Evolutionary conservation across 2,329 filamentous ascomycete genomes (phyloP), one percentile per base, ranked within the genome.

Genomic region (Phialemoniopsis sp.): DNA sequence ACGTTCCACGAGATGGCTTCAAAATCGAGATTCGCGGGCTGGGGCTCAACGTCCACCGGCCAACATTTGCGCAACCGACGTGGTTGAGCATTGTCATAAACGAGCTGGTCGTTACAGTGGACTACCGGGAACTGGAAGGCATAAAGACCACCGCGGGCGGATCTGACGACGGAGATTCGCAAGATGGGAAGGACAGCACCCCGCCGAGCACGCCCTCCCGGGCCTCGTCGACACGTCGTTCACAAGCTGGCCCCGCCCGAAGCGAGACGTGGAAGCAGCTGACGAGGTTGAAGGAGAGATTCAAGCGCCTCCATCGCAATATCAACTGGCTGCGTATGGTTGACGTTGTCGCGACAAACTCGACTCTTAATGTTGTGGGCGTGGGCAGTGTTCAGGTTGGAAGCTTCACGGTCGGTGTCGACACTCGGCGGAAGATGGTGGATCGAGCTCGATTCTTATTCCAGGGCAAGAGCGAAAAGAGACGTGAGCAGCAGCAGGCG

Each of bases 51-150:
- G 65, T 97, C 46, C 93, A 98, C 64, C 82, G 90, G 5, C 93
- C 93, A 12, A 97, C 93, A 6, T 97, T 98, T 64, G 89, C 91
- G 34, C 89, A 97, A 60, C 93, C 93, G 33, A 97, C 94, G 46
- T 97, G 91, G 89, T 70, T 95, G 52, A 97, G 90, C 59, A 73
- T 98, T 37, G 87, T 93, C 8, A 66, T 98, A 43, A 87, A 81
- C 53, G 93, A 96, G 57, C 70, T 96, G 36, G 86, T 82, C 36
- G 74, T 98, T 37, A 94, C 88, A 0, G 61, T 97, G 32, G 88
- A 98, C 57, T 69, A 89, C 34, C 76, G 78, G 44, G 76, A 80
- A 35, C 63, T 93, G 32, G 76, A 78, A 48, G 66, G 66, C 18
- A 68, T 67, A 39, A 75, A 71, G 49, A 41, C 55, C 21, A 50